Evolutionary conservation across 805 yeast species (phyloP), one percentile per base, ranked within the genome.

Genomic region (Candida rishiriensis): DNA sequence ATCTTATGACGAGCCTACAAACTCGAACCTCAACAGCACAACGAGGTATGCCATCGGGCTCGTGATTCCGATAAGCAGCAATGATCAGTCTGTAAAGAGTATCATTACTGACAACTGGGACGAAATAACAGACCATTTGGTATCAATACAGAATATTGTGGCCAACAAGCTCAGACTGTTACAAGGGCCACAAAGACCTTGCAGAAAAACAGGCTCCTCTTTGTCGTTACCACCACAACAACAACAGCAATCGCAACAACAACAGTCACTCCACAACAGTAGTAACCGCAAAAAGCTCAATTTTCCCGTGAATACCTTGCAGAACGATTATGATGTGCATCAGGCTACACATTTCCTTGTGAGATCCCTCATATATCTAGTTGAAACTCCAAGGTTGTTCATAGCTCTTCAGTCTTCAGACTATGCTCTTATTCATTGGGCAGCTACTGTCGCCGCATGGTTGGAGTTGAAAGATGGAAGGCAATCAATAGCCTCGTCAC

Each of bases 391-490:
- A 5, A 65, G 77, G 42, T 56, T 78, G 34, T 68, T 73, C 32
- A 67, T 70, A 44, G 64, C 70, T 10, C 53, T 76, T 12, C 68
- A 71, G 49, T 57, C 64, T 34, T 63, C 65, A 29, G 65, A 69
- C 48, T 62, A 70, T 26, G 63, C 68, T 37, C 52, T 77, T 34
- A 54, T 73, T 15, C 71, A 71, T 44, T 78, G 83, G 83, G 73
- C 76, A 0, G 63, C 72, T 29, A 77, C 74, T 41, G 67, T 76
- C 2, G 62, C 76, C 15, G 68, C 75, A 31, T 78, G 83, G 83
- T 57, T 77, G 15, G 80, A 76, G 52, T 69, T 72, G 51, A 78
- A 77, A 52, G 83, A 78, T 48, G 79, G 65, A 17, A 48, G 51
- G 13, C 54, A 48, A 15, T 36, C 50, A 13, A 7, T 16, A 3